phyloP scores from a whole-genome alignment of 2,329 filamentous ascomycete species.

The Talaromyces marneffei region DNA sequence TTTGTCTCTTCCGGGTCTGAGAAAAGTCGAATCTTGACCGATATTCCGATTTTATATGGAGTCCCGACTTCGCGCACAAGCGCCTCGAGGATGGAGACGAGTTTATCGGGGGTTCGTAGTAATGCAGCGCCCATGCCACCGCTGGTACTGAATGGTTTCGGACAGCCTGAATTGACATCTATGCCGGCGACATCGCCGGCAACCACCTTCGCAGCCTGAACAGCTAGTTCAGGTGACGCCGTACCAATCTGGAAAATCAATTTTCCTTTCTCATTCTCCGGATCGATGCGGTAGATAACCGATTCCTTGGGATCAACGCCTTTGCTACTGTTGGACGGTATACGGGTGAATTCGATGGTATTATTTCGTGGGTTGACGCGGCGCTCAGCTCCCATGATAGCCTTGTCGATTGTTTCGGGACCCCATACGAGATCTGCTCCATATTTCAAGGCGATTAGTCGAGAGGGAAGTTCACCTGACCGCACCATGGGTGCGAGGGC shows the following conservation, averaged over 20 bases:
- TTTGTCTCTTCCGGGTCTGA: slow-evolving; percentile 71
- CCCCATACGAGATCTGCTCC: slow-evolving; percentile 97
- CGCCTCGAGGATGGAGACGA: slow-evolving; percentile 75
- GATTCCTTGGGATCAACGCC: slow-evolving; percentile 42
- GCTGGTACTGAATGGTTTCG: slow-evolving; percentile 89
- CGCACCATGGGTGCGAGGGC: slow-evolving; percentile 97
- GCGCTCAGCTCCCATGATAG: slow-evolving; percentile 80
- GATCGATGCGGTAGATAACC: slow-evolving; percentile 79
- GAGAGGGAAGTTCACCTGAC: slow-evolving; percentile 89
- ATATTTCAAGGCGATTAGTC: slow-evolving; percentile 84
- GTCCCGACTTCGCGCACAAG: slow-evolving; percentile 72
- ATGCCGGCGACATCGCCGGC: slow-evolving; percentile 87
- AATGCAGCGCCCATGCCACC: slow-evolving; percentile 95
- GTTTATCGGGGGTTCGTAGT: slow-evolving; percentile 73
- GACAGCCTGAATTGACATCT: slow-evolving; percentile 96
- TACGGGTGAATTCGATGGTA: slow-evolving; percentile 78
- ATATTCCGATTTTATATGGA: slow-evolving; percentile 82
- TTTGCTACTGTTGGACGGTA: slow-evolving; percentile 61
- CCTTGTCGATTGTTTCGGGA: slow-evolving; percentile 87
- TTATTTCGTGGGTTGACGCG: slow-evolving; percentile 68
- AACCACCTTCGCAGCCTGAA: slow-evolving; percentile 76
- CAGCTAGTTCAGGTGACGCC: slow-evolving; percentile 72
- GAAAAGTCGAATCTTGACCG: slow-evolving; percentile 90
- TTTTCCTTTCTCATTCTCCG: slow-evolving; percentile 64
- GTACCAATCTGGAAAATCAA: slow-evolving; percentile 93